These are phyloP conservation scores for Closterium sp. DNA, from an alignment of 139 green algal species.

Conservation along the genomic window DNA sequence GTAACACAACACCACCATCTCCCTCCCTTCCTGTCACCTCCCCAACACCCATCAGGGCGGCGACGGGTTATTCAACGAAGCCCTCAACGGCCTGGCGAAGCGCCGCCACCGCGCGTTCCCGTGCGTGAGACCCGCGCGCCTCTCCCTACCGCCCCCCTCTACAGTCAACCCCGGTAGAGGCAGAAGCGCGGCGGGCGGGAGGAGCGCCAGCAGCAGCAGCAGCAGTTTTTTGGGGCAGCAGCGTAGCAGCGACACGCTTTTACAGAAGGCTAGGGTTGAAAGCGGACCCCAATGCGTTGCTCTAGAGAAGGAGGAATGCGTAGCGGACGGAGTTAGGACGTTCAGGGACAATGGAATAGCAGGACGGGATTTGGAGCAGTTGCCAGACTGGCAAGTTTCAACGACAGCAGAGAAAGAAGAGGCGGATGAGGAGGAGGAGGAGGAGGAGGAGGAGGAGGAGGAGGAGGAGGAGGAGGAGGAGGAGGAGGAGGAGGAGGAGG, in stretches of 20 bases:
- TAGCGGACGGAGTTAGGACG: neutral
- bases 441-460: no score
- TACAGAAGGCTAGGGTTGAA: neutral
- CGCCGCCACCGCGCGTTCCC: neutral
- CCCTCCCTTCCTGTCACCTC: neutral
- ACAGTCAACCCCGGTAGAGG: neutral
- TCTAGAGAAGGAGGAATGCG: neutral
- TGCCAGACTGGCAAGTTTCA: neutral
- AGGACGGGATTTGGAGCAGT: neutral
- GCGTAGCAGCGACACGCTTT: no score
- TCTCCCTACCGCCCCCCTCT: neutral
- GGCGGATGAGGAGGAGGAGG: no score
- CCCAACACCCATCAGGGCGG: neutral
- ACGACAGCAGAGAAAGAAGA: neutral
- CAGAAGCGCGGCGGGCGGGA: neutral
- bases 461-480: no score
- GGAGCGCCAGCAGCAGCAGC: neutral
- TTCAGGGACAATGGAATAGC: neutral
- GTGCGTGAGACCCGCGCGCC: neutral
- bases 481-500: no score
- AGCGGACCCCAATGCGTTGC: no score
- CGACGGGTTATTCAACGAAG: slow-evolving; percentile 76
- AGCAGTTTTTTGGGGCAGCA: no score
- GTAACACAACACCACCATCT: neutral
- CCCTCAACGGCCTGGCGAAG: slow-evolving; percentile 71